Evolutionary conservation across 2,329 filamentous ascomycete species (phyloP).

Genomic region (Diaporthe sp.): DNA sequence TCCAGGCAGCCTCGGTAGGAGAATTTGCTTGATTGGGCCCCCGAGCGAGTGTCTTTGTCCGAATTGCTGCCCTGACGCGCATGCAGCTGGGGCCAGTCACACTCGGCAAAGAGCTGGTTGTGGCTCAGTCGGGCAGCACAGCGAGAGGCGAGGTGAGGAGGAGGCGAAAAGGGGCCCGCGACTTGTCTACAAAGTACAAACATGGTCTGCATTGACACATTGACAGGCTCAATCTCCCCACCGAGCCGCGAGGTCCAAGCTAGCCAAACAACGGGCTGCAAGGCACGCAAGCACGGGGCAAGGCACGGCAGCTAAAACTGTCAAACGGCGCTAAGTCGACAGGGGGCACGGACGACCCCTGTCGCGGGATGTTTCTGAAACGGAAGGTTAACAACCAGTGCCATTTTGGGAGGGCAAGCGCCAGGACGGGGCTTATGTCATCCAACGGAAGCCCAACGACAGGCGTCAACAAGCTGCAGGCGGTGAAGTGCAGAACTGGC

Average conservation of each 20-base stretch:
- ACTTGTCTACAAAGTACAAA: not conserved
- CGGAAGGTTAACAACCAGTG: slow-evolving; percentile 6
- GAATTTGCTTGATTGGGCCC: not conserved
- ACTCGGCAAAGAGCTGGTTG: not conserved
- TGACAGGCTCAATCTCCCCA: slow-evolving; percentile 25
- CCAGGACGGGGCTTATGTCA: slow-evolving; percentile 25
- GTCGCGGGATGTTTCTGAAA: slow-evolving; percentile 36
- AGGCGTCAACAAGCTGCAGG: not conserved
- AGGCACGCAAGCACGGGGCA: slow-evolving; percentile 16
- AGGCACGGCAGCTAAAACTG: slow-evolving; percentile 35
- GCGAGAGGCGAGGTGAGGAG: not conserved
- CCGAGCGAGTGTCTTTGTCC: not conserved
- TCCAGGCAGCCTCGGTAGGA: not conserved
- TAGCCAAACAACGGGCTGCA: slow-evolving; percentile 30
- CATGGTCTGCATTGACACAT: slow-evolving; percentile 24
- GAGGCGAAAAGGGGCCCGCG: not conserved
- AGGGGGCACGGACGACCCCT: slow-evolving; percentile 2
- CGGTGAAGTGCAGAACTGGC: not conserved
- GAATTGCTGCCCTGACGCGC: not conserved
- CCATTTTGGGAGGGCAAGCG: not conserved
- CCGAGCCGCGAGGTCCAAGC: not conserved
- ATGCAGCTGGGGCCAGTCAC: not conserved
- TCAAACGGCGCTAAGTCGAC: slow-evolving; percentile 29
- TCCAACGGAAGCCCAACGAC: not conserved
- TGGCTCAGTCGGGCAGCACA: not conserved